Conservation (phyloP, 176 grass and related monocot species). For the Stipa capillata region DNA sequence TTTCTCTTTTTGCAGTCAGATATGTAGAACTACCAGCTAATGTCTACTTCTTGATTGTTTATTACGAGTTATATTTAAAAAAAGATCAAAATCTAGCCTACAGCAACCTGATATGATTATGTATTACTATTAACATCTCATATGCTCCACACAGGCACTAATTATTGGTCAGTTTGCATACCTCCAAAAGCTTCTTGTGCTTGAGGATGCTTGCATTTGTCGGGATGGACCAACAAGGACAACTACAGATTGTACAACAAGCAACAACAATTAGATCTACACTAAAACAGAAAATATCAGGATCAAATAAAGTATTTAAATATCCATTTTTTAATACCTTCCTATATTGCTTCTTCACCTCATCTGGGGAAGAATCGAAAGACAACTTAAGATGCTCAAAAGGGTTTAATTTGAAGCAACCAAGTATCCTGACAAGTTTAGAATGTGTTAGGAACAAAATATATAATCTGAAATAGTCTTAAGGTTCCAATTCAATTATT, state of each 20-base stretch:
- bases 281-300: neutral
- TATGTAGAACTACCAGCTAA: neutral
- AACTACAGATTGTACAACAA: conserved; percentile 37
- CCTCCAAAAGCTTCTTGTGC: conserved; percentile 97
- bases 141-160: neutral
- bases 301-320: neutral
- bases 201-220: conserved; percentile 97
- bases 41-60: neutral
- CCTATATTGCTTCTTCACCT: conserved; percentile 97
- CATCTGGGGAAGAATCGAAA: conserved; percentile 74
- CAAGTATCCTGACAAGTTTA: conserved; percentile 64
- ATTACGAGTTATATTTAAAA: neutral
- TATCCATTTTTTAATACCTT: conserved; percentile 43
- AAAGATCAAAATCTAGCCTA: neutral
- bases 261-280: neutral
- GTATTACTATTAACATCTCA: neutral
- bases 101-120: neutral
- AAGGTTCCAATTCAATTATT: neutral
- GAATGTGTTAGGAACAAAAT: conserved; percentile 14
- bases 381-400: conserved; percentile 96
- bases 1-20: neutral
- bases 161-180: conserved; percentile 23
- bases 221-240: conserved; percentile 97
- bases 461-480: neutral
- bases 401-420: conserved; percentile 97